Evolutionary conservation across 768 basidiomycete genomes (phyloP).

Genomic region (Termitomyces sp.): DNA sequence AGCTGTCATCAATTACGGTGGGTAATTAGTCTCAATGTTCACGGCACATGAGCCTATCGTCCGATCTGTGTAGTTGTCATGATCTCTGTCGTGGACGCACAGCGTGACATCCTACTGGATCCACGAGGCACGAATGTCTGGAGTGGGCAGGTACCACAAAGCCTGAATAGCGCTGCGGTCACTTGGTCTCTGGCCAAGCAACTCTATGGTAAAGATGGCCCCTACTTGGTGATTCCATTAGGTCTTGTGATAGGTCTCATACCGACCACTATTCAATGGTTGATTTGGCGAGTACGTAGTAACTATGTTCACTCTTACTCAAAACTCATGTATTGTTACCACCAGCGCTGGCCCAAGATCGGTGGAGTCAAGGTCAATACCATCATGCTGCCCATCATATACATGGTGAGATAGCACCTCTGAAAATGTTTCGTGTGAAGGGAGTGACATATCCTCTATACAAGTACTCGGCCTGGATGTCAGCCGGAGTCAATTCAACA

Average conservation of each 20-base stretch:
- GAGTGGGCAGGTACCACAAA: conserved; percentile 51
- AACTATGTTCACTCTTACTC: not conserved
- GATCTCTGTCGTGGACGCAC: conserved; percentile 48
- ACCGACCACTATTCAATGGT: conserved; percentile 50
- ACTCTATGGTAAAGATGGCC: conserved; percentile 50
- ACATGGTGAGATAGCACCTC: conserved; percentile 31
- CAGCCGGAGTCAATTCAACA: conserved; percentile 53
- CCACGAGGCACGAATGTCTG: conserved; percentile 60
- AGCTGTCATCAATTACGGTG: conserved; percentile 36
- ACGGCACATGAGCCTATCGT: not conserved
- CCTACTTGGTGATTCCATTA: conserved; percentile 56
- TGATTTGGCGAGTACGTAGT: conserved; percentile 42
- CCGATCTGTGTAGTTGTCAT: conserved; percentile 44
- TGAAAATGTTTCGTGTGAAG: not conserved
- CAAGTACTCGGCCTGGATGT: conserved; percentile 40
- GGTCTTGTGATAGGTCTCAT: conserved; percentile 51
- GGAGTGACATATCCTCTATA: not conserved
- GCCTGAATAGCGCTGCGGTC: conserved; percentile 53
- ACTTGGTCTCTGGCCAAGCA: conserved; percentile 64
- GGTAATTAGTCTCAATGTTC: not conserved
- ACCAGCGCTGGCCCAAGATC: conserved; percentile 52
- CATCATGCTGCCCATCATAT: conserved; percentile 55
- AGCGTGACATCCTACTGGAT: conserved; percentile 49
- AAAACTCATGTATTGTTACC: not conserved
- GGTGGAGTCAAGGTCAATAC: conserved; percentile 46